Evolutionary conservation across 2,329 filamentous ascomycete genomes (phyloP).

Genomic region (Colletotrichum liaoningense): DNA sequence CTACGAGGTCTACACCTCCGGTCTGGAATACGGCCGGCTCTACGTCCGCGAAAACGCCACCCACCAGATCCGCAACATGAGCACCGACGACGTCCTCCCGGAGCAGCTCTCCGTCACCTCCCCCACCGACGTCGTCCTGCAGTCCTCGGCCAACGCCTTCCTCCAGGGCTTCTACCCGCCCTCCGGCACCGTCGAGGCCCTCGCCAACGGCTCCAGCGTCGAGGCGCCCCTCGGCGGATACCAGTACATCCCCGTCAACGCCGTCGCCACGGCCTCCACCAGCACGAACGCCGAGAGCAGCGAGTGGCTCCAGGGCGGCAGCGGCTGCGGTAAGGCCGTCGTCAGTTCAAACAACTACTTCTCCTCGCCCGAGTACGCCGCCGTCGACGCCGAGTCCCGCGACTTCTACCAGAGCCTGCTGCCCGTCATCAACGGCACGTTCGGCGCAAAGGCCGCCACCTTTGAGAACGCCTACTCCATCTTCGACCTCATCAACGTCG

Average conservation of each 20-base stretch:
- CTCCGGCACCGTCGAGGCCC: conserved; percentile 68
- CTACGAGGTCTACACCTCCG: conserved; percentile 77
- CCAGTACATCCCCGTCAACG: conserved; percentile 82
- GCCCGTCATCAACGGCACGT: conserved; percentile 67
- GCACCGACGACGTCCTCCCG: conserved; percentile 72
- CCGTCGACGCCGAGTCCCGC: conserved; percentile 60
- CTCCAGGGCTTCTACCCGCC: conserved; percentile 90
- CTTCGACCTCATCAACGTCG: conserved; percentile 71
- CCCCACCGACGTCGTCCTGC: conserved; percentile 80
- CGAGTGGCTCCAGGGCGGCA: conserved; percentile 69
- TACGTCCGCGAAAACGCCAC: conserved; percentile 75
- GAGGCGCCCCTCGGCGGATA: conserved; percentile 81
- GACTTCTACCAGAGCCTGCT: conserved; percentile 69
- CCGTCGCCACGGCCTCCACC: conserved; percentile 66
- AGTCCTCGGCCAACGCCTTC: conserved; percentile 83
- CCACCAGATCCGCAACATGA: conserved; percentile 74
- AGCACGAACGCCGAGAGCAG: conserved; percentile 65
- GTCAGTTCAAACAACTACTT: conserved; percentile 68
- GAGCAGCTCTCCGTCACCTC: conserved; percentile 79
- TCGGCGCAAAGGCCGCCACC: conserved; percentile 54
- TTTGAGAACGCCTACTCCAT: conserved; percentile 74
- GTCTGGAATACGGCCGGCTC: conserved; percentile 78
- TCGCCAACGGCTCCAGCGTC: conserved; percentile 77
- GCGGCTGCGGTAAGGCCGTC: conserved; percentile 66
- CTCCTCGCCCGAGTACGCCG: conserved; percentile 56